These are phyloP conservation scores for Suillus americanus DNA, from an alignment of 768 basidiomycete genomes.

Conservation along the genomic window DNA sequence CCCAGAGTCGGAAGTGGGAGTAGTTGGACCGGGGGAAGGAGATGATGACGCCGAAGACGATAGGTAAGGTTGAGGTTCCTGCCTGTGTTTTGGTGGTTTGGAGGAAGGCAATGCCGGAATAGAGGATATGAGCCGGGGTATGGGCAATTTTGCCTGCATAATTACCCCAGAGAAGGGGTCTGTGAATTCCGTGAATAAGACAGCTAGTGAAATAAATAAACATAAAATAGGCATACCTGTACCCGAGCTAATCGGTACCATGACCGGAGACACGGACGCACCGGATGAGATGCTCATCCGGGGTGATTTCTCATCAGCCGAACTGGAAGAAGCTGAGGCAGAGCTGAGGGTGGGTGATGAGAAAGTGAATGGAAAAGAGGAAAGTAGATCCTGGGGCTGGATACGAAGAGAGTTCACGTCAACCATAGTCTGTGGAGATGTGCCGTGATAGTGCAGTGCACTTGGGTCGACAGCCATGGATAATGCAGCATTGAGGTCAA, in stretches of 20 bases:
- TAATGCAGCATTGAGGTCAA: constrained; percentile 50
- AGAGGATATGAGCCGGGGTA: constrained; percentile 51
- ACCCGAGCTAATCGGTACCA: constrained; percentile 34
- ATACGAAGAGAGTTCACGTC: constrained; percentile 16
- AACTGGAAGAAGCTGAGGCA: constrained; percentile 25
- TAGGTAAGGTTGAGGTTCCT: constrained; percentile 18
- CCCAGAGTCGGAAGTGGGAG: constrained; percentile 21
- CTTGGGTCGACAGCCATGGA: constrained; percentile 65
- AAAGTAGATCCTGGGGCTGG: constrained; percentile 30
- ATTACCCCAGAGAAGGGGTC: constrained; percentile 12
- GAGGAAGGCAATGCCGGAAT: constrained; percentile 42
- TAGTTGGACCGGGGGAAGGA: constrained; percentile 39
- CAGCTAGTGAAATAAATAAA: too few species aligned
- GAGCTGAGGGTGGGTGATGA: constrained; percentile 35
- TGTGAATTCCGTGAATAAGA: neutral
- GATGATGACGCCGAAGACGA: constrained; percentile 35
- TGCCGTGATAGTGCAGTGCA: constrained; percentile 49
- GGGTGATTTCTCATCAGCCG: constrained; percentile 24
- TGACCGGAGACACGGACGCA: constrained; percentile 48
- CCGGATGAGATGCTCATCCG: constrained; percentile 26
- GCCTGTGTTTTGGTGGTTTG: constrained; percentile 26
- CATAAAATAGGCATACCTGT: neutral
- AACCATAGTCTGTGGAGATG: constrained; percentile 21
- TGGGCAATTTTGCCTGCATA: constrained; percentile 40
- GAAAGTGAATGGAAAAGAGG: constrained; percentile 44